phyloP scores from a whole-genome alignment of 1,139 yeast genomes.

The Scheffersomyces lignicola region DNA sequence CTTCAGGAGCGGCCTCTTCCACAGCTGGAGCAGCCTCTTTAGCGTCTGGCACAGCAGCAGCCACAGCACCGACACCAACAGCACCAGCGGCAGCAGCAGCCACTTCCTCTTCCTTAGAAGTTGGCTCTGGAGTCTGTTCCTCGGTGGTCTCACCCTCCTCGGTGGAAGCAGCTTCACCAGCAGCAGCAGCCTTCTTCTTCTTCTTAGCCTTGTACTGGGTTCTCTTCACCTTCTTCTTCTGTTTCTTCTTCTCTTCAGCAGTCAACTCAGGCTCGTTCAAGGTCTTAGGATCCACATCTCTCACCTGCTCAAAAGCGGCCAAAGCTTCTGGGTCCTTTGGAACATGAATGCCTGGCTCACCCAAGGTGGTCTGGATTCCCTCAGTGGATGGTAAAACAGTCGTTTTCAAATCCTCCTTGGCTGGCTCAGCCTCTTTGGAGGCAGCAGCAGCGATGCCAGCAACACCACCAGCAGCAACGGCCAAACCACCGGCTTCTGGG shows the following conservation, averaged over 20 bases:
- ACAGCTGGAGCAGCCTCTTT: conserved; percentile 4
- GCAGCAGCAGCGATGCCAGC: conserved; percentile 14
- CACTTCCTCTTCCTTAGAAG: conserved; percentile 19
- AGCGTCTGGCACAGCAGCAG: conserved; percentile 6
- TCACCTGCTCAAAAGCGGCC: conserved; percentile 37
- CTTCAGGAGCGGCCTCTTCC: neutral
- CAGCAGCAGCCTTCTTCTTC: conserved; percentile 45
- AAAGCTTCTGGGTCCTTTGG: conserved; percentile 41
- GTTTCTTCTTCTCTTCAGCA: conserved; percentile 45
- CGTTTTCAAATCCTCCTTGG: conserved; percentile 31
- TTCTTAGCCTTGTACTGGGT: conserved; percentile 46
- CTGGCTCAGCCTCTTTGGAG: conserved; percentile 9
- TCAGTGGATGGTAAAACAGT: conserved; percentile 60
- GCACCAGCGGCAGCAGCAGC: conserved; percentile 12
- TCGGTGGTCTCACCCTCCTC: conserved; percentile 16
- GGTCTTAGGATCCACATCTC: conserved; percentile 46
- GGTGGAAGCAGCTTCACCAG: conserved; percentile 29
- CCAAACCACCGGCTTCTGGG: conserved; percentile 59
- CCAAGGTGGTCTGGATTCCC: conserved; percentile 41
- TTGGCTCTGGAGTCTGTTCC: conserved; percentile 23
- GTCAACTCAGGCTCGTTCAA: conserved; percentile 39
- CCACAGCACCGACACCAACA: conserved; percentile 10
- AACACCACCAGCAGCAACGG: conserved; percentile 17
- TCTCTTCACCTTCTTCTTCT: conserved; percentile 50
- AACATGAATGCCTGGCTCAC: conserved; percentile 58